Evolutionary conservation across 192 early-diverging fungal species (phyloP), one percentile per base, ranked within the genome.

Genomic region (Coemansia sp.): DNA sequence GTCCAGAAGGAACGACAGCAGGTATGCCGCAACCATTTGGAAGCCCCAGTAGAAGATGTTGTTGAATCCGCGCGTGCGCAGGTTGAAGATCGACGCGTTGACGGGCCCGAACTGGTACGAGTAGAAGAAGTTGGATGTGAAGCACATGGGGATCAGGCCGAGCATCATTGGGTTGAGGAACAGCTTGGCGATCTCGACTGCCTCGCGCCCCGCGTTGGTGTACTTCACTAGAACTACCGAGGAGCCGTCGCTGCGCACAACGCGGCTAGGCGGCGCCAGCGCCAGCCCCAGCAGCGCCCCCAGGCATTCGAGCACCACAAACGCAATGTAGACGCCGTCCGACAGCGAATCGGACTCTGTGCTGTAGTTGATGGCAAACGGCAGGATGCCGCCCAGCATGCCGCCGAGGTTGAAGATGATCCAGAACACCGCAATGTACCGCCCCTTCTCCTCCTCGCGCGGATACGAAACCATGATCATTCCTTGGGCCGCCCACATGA

Each of bases 391-490:
- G 72, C 93, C 93, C 30, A 94, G 61, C 56, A 90, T 86, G 43
- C 88, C 93, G 69, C 93, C 93, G 59, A 88, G 75, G 77, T 91
- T 91, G 83, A 93, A 94, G 51, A 93, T 87, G 64, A 88, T 87
- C 93, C 93, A 95, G 86, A 95, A 95, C 55, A 89, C 86, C 39
- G 87, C 87, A 62, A 95, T 91, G 79, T 83, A 91, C 62, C 86
- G 86, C 30, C 90, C 92, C 85, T 93, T 93, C 39, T 90, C 84
- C n/a, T 85, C 66, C 69, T 93, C 92, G 24, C 73, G 70, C 30
- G 93, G 92, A 76, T 95, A 93, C 53, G 93, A 88, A 68, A 92
- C 85, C 88, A 92, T 91, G 68, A 94, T 91, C 72, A 88, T 87
- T 46, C 91, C 87, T 66, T 90, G 89, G n/a, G 89, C 88, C 9